phyloP scores from a whole-genome alignment of 805 yeast genomes.

The Lipomyces spencermartinsiae region DNA sequence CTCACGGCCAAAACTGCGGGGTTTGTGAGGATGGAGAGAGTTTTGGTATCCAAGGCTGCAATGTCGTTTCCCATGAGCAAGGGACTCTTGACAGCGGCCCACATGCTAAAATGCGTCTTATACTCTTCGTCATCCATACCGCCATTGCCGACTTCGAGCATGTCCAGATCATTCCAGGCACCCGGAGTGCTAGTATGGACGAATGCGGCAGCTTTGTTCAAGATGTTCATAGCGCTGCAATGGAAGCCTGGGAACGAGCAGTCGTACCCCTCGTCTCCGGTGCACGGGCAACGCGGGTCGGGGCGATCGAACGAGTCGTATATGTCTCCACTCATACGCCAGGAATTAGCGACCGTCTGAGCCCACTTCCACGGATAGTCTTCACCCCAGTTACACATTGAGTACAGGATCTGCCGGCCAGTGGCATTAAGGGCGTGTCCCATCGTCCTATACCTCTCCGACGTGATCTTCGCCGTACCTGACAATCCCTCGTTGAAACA shows the following conservation, averaged over 20 bases:
- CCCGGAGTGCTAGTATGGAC: constrained; percentile 30
- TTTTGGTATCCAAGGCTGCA: constrained; percentile 38
- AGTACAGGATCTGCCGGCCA: constrained; percentile 45
- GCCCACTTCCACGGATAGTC: constrained; percentile 47
- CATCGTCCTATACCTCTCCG: constrained; percentile 35
- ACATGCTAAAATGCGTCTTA: constrained; percentile 45
- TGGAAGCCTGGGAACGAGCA: neutral
- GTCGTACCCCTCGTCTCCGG: neutral
- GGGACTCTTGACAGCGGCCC: constrained; percentile 47
- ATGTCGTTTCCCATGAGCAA: constrained; percentile 45
- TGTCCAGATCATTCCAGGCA: constrained; percentile 46
- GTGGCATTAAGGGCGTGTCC: constrained; percentile 44
- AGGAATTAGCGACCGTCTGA: constrained; percentile 44
- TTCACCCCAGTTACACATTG: constrained; percentile 48
- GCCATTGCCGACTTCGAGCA: constrained; percentile 46
- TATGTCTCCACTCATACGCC: constrained; percentile 47
- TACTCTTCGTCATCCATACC: constrained; percentile 44
- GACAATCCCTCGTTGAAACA: constrained; percentile 30
- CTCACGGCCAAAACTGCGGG: constrained; percentile 40
- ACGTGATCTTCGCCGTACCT: neutral
- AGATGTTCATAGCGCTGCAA: neutral
- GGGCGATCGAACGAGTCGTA: constrained; percentile 1
- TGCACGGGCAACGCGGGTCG: neutral
- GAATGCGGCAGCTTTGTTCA: neutral
- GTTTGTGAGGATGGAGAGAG: constrained; percentile 38